Base-by-base conservation (phyloP, 768 basidiomycete species). In the Brasilioporus rufonigricans region DNA sequence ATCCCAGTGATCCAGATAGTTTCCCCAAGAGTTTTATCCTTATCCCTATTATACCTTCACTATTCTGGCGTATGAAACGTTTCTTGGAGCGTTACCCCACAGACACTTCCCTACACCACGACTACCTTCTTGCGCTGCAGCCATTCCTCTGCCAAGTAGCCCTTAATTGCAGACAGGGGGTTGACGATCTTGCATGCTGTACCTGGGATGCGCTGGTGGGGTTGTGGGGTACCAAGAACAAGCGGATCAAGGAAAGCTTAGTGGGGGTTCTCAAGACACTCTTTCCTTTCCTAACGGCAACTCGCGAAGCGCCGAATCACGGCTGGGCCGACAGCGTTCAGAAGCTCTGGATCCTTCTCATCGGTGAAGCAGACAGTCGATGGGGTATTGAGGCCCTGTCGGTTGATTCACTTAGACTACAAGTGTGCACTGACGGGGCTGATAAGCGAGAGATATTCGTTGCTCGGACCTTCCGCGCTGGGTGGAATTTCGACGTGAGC, bases 181-280 rank as follows among this genome's bases (percentile, higher is more conserved):
- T 91, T 35, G 76, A 79, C 9, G 68, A 69, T 18, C 87, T 91
- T 59, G 88, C 90, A 0, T 71, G 74, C 5, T 71, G 71, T 27
- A 73, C 85, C 2, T 91, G 93, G 85, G 72, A 82, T 44, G 69
- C 70, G 3, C 64, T 98, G 6, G 76, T 93, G 3, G 72, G 71
- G 2, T 71, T 96, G 24, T 97, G 93, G 93, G 77, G 78, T 2
- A 87, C 87, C 18, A 93, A 91, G 72, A 86, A 85, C 67, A 85
- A 81, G 55, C 69, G 76, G 9, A 73, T 89, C 60, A 93, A 94
- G 66, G 93, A 95, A 68, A 80, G 84, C 41, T 74, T 98, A 18
- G 75, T 94, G 27, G 78, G 86, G n/a, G 77, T 91, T 23, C 71
- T 97, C 19, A 81, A 82, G 18, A 74, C 78, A 14, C 74, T 97